Conservation (phyloP, 2,329 filamentous ascomycete species). For the Penicillium sp. region DNA sequence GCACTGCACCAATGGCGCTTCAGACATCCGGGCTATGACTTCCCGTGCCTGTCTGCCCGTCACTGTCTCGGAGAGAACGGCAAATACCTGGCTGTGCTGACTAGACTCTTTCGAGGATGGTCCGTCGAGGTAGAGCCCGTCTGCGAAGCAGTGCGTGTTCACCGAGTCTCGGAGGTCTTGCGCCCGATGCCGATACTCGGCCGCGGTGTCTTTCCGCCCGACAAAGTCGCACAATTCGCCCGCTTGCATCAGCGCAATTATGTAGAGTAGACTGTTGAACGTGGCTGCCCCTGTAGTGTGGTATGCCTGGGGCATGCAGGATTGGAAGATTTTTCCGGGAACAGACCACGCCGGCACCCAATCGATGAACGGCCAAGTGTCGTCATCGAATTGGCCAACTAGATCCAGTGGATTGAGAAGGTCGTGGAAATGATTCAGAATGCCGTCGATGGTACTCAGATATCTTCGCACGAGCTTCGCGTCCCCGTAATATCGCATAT, state of each 20-base stretch:
- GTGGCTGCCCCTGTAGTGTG: conserved; percentile 5
- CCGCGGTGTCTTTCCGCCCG: conserved; percentile 9
- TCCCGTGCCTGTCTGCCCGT: conserved; percentile 12
- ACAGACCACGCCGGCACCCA: conserved; percentile 27
- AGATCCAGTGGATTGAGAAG: conserved; percentile 6
- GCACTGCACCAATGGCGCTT: conserved; percentile 15
- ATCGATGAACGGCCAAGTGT: conserved; percentile 29
- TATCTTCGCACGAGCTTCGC: neutral
- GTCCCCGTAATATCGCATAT: conserved; percentile 28
- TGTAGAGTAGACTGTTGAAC: conserved; percentile 12
- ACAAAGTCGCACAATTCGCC: conserved; percentile 11
- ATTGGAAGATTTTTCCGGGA: conserved; percentile 14
- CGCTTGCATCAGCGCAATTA: conserved; percentile 13
- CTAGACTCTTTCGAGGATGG: conserved; percentile 22
- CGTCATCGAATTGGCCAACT: conserved; percentile 21
- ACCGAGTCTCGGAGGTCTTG: conserved; percentile 21
- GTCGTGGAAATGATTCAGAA: conserved; percentile 14
- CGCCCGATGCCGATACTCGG: conserved; percentile 22
- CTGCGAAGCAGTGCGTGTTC: conserved; percentile 21
- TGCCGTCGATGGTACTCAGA: conserved; percentile 13
- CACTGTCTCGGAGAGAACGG: conserved; percentile 18
- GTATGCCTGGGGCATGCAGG: conserved; percentile 14
- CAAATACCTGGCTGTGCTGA: conserved; percentile 28
- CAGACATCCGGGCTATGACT: conserved; percentile 17
- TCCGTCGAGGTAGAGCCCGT: conserved; percentile 22